Percentiles rank a stretch among this genome's conserved stretches.
Evolutionary conservation across 257 asterid genomes (phyloP).

Genomic region (Solanum bulbocastanum): DNA sequence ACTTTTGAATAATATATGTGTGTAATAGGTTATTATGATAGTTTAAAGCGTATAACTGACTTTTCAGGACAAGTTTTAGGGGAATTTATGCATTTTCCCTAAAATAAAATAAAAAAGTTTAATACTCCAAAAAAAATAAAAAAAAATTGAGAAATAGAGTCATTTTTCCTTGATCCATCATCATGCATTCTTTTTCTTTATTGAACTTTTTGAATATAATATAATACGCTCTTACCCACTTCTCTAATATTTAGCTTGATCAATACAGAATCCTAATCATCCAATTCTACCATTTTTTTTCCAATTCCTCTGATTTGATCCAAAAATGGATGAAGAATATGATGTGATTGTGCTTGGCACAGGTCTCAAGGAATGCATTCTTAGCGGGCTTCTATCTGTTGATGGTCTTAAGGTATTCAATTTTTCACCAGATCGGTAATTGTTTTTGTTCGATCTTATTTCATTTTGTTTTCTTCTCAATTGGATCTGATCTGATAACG

Average conservation of each 20-base stretch:
- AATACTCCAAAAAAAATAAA: not conserved
- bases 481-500: not conserved
- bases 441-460: not conserved
- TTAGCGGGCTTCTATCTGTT: slow-evolving; percentile 87
- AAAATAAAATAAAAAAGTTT: too few relatives aligned
- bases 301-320: not conserved
- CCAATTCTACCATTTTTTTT: not conserved
- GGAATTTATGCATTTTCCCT: too few relatives aligned
- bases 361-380: slow-evolving; percentile 90
- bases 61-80: too few relatives aligned
- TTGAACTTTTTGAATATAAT: not conserved
- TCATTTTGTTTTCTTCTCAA: not conserved
- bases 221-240: not conserved
- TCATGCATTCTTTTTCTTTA: not conserved
- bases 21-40: too few relatives aligned
- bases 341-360: slow-evolving; percentile 90
- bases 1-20: too few relatives aligned
- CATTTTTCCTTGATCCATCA: not conserved
- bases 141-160: not conserved
- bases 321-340: slow-evolving; percentile 78
- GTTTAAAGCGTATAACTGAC: too few relatives aligned
- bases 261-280: not conserved
- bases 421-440: not conserved
- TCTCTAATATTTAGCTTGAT: not conserved
- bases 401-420: slow-evolving; percentile 69